Conservation (phyloP, 2,329 filamentous ascomycete species). For the Coniella vitis region DNA sequence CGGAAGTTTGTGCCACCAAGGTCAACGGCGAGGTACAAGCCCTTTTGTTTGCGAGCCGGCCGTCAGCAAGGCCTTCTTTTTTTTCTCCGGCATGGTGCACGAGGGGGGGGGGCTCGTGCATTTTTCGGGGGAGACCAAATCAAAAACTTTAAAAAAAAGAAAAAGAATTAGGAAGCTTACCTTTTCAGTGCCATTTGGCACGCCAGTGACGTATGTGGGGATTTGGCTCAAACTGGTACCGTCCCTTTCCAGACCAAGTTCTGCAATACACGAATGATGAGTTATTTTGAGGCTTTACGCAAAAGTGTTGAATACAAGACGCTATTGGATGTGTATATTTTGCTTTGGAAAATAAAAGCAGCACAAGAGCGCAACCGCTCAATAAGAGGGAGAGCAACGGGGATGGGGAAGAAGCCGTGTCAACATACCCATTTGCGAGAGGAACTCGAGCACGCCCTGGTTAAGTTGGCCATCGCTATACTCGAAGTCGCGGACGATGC, state of each 20-base stretch:
- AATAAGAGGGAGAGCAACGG: not conserved
- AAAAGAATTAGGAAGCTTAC: slow-evolving; percentile 36
- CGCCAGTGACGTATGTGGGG: slow-evolving; percentile 90
- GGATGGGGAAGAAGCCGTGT: too few species aligned
- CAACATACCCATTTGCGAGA: slow-evolving; percentile 67
- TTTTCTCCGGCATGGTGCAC: not conserved
- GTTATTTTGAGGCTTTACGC: not conserved
- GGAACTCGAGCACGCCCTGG: slow-evolving; percentile 75
- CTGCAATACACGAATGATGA: slow-evolving; percentile 35
- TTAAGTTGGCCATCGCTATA: slow-evolving; percentile 73
- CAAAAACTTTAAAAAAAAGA: too few species aligned
- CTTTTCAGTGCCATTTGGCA: slow-evolving; percentile 97
- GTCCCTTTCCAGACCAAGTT: slow-evolving; percentile 73
- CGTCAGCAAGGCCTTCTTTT: not conserved
- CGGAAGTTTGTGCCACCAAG: slow-evolving; percentile 98
- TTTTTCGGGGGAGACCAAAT: not conserved
- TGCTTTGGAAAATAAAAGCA: not conserved
- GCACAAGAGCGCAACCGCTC: too few species aligned
- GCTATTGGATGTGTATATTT: too few species aligned
- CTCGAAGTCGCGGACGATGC: slow-evolving; percentile 79
- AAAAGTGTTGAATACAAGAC: too few species aligned
- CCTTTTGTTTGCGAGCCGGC: slow-evolving; percentile 43
- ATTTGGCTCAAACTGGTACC: slow-evolving; percentile 88
- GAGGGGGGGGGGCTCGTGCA: not conserved
- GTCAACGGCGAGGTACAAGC: slow-evolving; percentile 91